A percentile compares a stretch with the other conserved stretches of the same genome.
Conservation (phyloP, 495 filamentous ascomycete genomes). For the Zalerion maritima region DNA sequence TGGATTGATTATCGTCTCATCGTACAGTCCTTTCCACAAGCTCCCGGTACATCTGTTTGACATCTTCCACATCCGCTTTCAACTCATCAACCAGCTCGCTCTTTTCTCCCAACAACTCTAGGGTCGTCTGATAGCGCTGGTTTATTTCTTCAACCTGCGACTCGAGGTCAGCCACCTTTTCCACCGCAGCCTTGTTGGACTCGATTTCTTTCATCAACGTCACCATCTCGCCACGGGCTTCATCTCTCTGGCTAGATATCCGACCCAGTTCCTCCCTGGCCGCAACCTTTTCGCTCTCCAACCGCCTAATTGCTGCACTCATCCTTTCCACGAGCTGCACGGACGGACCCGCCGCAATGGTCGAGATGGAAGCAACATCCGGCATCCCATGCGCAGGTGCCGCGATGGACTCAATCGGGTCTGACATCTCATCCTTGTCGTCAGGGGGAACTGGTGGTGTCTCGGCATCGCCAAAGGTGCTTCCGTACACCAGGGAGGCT, state of each 20-base stretch:
- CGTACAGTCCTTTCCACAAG: slow-evolving; percentile 73
- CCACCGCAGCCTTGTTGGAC: slow-evolving; percentile 43
- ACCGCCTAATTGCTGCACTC: slow-evolving; percentile 76
- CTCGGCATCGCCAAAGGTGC: slow-evolving; percentile 16
- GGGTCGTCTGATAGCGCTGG: slow-evolving; percentile 68
- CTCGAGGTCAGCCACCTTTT: slow-evolving; percentile 50
- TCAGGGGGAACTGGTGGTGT: slow-evolving; percentile 42
- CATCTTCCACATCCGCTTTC: slow-evolving; percentile 70
- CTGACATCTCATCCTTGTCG: slow-evolving; percentile 57
- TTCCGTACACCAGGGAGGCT: too few relatives aligned
- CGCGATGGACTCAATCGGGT: slow-evolving; percentile 37
- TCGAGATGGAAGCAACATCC: slow-evolving; percentile 81
- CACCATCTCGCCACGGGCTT: slow-evolving; percentile 81
- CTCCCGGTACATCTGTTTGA: slow-evolving; percentile 92
- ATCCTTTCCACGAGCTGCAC: slow-evolving; percentile 96
- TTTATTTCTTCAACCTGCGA: slow-evolving; percentile 46
- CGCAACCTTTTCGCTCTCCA: slow-evolving; percentile 82
- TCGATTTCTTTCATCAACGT: slow-evolving; percentile 75
- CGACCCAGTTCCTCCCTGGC: slow-evolving; percentile 71
- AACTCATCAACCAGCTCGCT: slow-evolving; percentile 88
- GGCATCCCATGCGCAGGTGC: slow-evolving; percentile 64
- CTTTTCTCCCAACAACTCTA: slow-evolving; percentile 95
- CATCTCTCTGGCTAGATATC: slow-evolving; percentile 70
- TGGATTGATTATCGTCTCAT: too few relatives aligned
- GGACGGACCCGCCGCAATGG: slow-evolving; percentile 75